phyloP scores from a whole-genome alignment of 441 rosid genomes.

The Breynia disticha region DNA sequence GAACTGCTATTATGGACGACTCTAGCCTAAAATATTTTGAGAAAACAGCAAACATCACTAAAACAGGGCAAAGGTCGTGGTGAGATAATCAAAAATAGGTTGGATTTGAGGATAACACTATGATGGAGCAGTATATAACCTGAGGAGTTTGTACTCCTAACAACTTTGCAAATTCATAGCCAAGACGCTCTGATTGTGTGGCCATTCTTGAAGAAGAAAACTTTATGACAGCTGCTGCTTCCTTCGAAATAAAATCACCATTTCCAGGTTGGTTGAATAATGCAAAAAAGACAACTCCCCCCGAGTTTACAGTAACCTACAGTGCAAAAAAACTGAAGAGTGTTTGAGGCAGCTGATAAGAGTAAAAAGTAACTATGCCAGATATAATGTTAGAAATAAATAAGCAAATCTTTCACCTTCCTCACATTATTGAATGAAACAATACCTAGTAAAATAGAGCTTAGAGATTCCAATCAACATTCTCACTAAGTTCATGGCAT shows the following conservation, averaged over 20 bases:
- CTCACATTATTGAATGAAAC: background rate
- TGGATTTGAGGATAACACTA: background rate
- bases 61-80: background rate
- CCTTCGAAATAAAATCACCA: slow-evolving; percentile 43
- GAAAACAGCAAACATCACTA: background rate
- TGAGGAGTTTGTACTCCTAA: slow-evolving; percentile 91
- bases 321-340: slow-evolving; percentile 23
- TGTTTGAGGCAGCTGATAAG: slow-evolving; percentile 13
- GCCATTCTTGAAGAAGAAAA: slow-evolving; percentile 99
- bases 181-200: slow-evolving; percentile 97
- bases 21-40: slow-evolving; percentile 52
- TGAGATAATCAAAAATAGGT: background rate
- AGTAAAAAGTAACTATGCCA: background rate
- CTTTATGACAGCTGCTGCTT: slow-evolving; percentile 97
- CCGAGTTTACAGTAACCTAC: slow-evolving; percentile 96
- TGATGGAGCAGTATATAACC: slow-evolving; percentile 33
- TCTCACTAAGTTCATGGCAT: background rate
- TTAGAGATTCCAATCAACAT: background rate
- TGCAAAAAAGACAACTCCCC: slow-evolving; percentile 99
- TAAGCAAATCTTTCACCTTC: too few species aligned
- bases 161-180: slow-evolving; percentile 97
- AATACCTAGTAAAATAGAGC: background rate
- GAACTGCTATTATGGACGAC: slow-evolving; percentile 78
- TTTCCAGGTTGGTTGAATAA: slow-evolving; percentile 49
- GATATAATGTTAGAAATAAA: too few species aligned